A percentile compares a stretch with the other conserved stretches of the same genome.
These are phyloP conservation scores for Magnaporthales sp. DNA, from an alignment of 2,329 filamentous ascomycete genomes.

Conservation along the genomic window DNA sequence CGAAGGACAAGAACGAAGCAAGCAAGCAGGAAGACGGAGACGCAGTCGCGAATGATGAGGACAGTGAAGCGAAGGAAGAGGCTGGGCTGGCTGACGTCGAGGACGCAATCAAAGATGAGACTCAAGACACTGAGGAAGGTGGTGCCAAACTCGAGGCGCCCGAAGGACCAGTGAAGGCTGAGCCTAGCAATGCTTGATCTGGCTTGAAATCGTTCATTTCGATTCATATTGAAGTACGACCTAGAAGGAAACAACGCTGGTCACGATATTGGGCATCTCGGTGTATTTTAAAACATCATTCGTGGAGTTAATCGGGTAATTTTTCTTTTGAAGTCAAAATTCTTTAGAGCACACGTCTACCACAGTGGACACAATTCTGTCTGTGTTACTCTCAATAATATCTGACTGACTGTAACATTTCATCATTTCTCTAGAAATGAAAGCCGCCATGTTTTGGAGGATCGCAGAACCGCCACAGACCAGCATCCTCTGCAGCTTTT, in stretches of 20 bases:
- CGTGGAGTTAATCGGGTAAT: neutral
- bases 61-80: slow-evolving; percentile 25
- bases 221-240: neutral
- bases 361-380: neutral
- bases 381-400: neutral
- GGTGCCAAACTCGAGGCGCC: slow-evolving; percentile 7
- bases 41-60: slow-evolving; percentile 16
- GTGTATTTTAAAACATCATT: neutral
- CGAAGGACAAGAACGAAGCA: slow-evolving; percentile 36
- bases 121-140: slow-evolving; percentile 1
- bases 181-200: slow-evolving; percentile 4
- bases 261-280: neutral
- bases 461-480: slow-evolving; percentile 74
- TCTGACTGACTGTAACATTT: neutral
- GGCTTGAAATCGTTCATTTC: neutral
- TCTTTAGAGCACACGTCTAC: neutral
- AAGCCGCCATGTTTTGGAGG: slow-evolving; percentile 43
- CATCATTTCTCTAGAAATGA: slow-evolving; percentile 28
- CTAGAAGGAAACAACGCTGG: neutral
- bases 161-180: slow-evolving; percentile 7
- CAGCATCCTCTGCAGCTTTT: slow-evolving; percentile 59
- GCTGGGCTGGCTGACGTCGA: slow-evolving; percentile 11
- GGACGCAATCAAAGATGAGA: neutral
- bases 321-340: neutral
- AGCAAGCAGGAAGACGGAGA: slow-evolving; percentile 24